Base-by-base conservation (phyloP, 768 basidiomycete genomes). In the Boletus reticulatus region DNA sequence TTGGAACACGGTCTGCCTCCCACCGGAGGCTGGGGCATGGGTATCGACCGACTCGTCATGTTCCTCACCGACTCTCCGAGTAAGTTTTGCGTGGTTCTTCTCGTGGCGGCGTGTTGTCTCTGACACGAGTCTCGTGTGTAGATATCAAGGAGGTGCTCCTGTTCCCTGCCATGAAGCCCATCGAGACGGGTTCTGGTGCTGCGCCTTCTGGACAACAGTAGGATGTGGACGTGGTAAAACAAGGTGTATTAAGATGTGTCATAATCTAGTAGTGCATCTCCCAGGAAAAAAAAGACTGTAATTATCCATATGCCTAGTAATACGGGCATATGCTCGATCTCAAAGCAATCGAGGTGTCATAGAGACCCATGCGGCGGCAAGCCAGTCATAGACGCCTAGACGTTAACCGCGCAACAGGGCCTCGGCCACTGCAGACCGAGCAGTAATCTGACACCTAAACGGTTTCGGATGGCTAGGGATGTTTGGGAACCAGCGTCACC, bases 1-100 rank as follows among this genome's bases (percentile, higher is more conserved):
- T 85, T 99, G 60, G 97, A 99, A 74, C 92, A 98, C 67, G 97
- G 94, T 70, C 83, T 99, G 2, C 94, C 97, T 6, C 97, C 97
- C 0, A 99, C 96, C 4, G 96, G 94, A 55, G 96, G 96, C 43
- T 98, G 94, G 93, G 96, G 94, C 59, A 80, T 98, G 52, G 95
- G 96, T 52, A 90, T 98, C 62, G 95, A 98, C 69, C 87, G 94
- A 57, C 79, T 98, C 38, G 93, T 98, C 74, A 98, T 98, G 96
- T 98, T 98, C 87, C 79, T 98, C 47, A 96, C 94, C 4, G 87
- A 99, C 74, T 95, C 92, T n/a, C 87, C 85, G 9, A 96, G 92
- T 94, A 62, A 63, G 87, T 19, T 49, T 16, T 66, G 14, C 20
- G 10, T 19, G 0, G 8, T 14, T 17, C 22, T 37, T n/a, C 46